Evolutionary conservation across 1,284 basidiomycete genomes (phyloP), one percentile per base, ranked within the genome.

Genomic region (Takashimella tepidaria): DNA sequence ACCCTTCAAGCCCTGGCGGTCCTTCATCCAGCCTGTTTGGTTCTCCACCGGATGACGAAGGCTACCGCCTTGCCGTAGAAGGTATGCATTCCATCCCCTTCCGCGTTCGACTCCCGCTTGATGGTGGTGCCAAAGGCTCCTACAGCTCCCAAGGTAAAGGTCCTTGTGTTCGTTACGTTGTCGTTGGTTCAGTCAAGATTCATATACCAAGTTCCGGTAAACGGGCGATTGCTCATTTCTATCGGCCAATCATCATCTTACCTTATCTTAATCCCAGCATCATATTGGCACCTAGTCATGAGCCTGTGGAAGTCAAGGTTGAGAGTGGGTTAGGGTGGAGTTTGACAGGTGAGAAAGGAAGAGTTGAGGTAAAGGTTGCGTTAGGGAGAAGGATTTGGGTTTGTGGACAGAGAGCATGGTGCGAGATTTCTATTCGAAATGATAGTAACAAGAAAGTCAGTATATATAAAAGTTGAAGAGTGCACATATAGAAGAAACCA

Each of bases 191-290:
- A 2, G 79, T 92, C 70, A 88, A 88, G 74, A 82, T 96, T 49
- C 88, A 88, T 70, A 84, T 89, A 53, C 71, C 82, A 2, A 75
- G 78, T 41, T 80, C 82, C 1, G 77, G 76, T 43, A 80, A 81
- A 65, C 80, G 84, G 6, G 90, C 89, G 4, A 87, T 96, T 46
- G 88, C 92, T 0, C 92, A 97, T 73, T 95, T 96, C 70, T 96
- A 95, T 74, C 85, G 92, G 2, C 80, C 86, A 40, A 85, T 91
- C 66, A 83, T 87, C 50, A 77, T 96, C 25, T 91, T 86, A 81
- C 92, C 92, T 1, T 84, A 84, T 50, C 76, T 92, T 23, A 82
- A 89, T 58, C 84, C 87, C 0, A 76, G 81, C 4, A 63, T 78
- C 3, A 79, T 85, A 12, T 81, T 96, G 5, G 80, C 84, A 1